Evolutionary conservation across 2,329 filamentous ascomycete species (phyloP).

Genomic region (Pestalotiopsis sp.): DNA sequence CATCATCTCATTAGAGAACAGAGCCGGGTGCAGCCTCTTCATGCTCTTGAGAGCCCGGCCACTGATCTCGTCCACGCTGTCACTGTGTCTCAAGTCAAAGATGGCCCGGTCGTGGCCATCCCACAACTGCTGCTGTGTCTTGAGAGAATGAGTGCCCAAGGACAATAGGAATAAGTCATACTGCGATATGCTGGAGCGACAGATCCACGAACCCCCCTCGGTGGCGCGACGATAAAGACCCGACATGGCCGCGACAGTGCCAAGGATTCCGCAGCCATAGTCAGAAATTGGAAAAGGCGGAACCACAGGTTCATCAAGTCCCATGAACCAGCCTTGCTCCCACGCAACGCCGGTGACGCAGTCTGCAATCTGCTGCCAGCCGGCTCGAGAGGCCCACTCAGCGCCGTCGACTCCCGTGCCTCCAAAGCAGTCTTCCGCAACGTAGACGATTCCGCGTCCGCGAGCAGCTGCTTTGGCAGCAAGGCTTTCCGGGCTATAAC

Average conservation of each 20-base stretch:
- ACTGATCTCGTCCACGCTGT: constrained; percentile 62
- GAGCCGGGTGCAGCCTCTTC: constrained; percentile 38
- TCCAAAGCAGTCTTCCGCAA: constrained; percentile 74
- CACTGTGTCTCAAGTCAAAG: constrained; percentile 56
- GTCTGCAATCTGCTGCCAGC: constrained; percentile 59
- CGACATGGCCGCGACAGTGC: constrained; percentile 35
- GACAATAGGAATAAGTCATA: constrained; percentile 39
- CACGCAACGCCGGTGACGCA: constrained; percentile 39
- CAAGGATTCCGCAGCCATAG: constrained; percentile 38
- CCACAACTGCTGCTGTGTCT: constrained; percentile 50
- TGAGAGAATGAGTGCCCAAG: constrained; percentile 48
- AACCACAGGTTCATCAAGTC: constrained; percentile 61
- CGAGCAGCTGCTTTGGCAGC: constrained; percentile 54
- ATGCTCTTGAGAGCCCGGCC: constrained; percentile 56
- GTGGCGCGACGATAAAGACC: constrained; percentile 36
- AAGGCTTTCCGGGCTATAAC: constrained; percentile 62
- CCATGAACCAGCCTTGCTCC: constrained; percentile 41
- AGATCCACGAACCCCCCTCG: constrained; percentile 36
- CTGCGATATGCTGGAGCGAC: constrained; percentile 36
- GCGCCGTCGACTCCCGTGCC: constrained; percentile 47
- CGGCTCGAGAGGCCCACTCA: constrained; percentile 65
- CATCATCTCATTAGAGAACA: constrained; percentile 33
- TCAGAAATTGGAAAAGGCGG: constrained; percentile 67
- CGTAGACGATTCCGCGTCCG: constrained; percentile 67
- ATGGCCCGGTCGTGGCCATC: constrained; percentile 52